Conservation (phyloP, 1,139 yeast genomes). For the Diutina rugosa region DNA sequence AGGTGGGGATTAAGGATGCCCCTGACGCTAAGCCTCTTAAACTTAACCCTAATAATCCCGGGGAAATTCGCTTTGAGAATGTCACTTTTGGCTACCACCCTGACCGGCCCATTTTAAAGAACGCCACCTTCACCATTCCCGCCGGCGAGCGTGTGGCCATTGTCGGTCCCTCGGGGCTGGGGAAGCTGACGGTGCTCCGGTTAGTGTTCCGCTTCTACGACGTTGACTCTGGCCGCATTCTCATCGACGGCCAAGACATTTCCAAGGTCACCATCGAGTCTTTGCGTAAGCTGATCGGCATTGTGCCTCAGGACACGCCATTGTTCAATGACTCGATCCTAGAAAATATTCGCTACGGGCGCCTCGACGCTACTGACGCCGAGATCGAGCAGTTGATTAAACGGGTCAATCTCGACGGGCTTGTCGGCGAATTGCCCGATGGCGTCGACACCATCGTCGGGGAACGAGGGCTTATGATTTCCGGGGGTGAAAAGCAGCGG, state of each 20-base stretch:
- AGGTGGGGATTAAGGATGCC: slow-evolving; percentile 49
- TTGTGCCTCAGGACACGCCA: slow-evolving; percentile 97
- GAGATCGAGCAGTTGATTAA: slow-evolving; percentile 56
- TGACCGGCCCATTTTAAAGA: slow-evolving; percentile 70
- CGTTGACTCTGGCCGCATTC: slow-evolving; percentile 60
- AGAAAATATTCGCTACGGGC: slow-evolving; percentile 83
- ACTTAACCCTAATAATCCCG: slow-evolving; percentile 28
- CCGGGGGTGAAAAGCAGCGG: slow-evolving; percentile 97
- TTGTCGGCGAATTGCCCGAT: slow-evolving; percentile 65
- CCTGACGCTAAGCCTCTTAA: slow-evolving; percentile 49
- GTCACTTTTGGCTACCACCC: slow-evolving; percentile 90
- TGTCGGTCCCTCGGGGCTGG: slow-evolving; percentile 93
- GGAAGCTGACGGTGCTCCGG: slow-evolving; percentile 81
- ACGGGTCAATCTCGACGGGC: slow-evolving; percentile 54
- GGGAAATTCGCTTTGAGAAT: slow-evolving; percentile 80
- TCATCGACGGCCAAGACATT: slow-evolving; percentile 86
- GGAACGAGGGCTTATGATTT: slow-evolving; percentile 95
- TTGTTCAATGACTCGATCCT: slow-evolving; percentile 80
- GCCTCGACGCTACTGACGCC: slow-evolving; percentile 57
- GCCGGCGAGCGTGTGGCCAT: slow-evolving; percentile 86
- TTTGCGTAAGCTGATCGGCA: slow-evolving; percentile 65
- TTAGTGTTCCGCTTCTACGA: slow-evolving; percentile 86
- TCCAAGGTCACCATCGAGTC: slow-evolving; percentile 64
- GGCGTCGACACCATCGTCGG: slow-evolving; percentile 89
- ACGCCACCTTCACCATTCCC: slow-evolving; percentile 77